Percentiles rank a stretch among this genome's conserved stretches.
These are phyloP conservation scores for Stellera chamaejasme DNA, from an alignment of 345 rosid genomes.

Conservation along the genomic window DNA sequence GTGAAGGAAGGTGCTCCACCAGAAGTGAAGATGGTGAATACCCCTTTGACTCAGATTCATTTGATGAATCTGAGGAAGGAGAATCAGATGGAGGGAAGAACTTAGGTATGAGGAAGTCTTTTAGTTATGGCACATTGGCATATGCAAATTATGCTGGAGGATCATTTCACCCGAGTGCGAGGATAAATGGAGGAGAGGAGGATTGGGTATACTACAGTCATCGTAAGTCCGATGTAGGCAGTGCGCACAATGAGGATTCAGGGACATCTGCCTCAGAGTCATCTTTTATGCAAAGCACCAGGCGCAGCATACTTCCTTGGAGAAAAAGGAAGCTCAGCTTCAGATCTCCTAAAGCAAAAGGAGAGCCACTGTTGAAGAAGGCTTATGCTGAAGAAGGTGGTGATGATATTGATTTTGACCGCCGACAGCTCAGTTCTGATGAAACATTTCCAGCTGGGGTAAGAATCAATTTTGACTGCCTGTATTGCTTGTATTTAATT, in stretches of 20 bases:
- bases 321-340: constrained; percentile 88
- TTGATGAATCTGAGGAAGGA: constrained; percentile 72
- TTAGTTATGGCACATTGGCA: constrained; percentile 80
- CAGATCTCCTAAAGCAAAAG: constrained; percentile 75
- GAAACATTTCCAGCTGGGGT: constrained; percentile 48
- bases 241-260: constrained; percentile 34
- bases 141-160: constrained; percentile 72
- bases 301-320: constrained; percentile 75
- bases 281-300: constrained; percentile 35
- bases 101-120: constrained; percentile 43
- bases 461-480: constrained; percentile 16
- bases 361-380: constrained; percentile 89
- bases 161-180: constrained; percentile 41
- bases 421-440: constrained; percentile 87
- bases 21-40: constrained; percentile 74
- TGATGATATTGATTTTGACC: constrained; percentile 97
- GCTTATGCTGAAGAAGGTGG: constrained; percentile 95
- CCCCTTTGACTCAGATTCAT: constrained; percentile 80
- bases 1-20: constrained; percentile 58
- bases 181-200: constrained; percentile 45
- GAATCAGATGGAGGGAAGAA: constrained; percentile 69
- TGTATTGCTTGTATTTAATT: too few relatives aligned
- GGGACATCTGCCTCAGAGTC: constrained; percentile 38
- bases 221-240: constrained; percentile 60
- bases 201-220: constrained; percentile 82